Evolutionary conservation across 768 basidiomycete genomes (phyloP).

Genomic region (Galerina sulciceps): DNA sequence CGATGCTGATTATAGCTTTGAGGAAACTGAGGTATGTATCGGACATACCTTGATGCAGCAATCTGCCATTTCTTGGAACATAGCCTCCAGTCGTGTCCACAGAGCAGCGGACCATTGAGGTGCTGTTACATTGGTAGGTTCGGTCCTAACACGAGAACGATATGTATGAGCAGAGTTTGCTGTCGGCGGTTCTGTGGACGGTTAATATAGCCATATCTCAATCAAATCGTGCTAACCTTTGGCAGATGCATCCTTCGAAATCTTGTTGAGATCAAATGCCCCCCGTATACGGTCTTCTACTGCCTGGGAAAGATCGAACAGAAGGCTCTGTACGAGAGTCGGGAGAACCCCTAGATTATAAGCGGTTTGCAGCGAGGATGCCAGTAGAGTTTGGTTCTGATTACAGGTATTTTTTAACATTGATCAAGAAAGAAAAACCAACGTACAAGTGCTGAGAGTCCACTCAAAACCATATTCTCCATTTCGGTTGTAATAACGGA

Average conservation of each 20-base stretch:
- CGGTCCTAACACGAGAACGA: slow-evolving; percentile 85
- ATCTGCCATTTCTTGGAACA: slow-evolving; percentile 88
- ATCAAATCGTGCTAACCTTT: slow-evolving; percentile 58
- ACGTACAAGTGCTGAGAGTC: slow-evolving; percentile 72
- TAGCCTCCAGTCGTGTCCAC: slow-evolving; percentile 79
- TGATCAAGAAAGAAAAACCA: neutral
- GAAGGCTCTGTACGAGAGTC: slow-evolving; percentile 76
- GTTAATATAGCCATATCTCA: slow-evolving; percentile 12
- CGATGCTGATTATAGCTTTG: neutral
- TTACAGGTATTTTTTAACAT: neutral
- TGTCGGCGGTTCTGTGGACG: slow-evolving; percentile 17
- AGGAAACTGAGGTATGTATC: neutral
- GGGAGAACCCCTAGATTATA: slow-evolving; percentile 90
- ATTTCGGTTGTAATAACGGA: slow-evolving; percentile 80
- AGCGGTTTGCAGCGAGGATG: slow-evolving; percentile 94
- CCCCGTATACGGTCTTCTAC: slow-evolving; percentile 80
- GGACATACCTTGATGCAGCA: slow-evolving; percentile 82
- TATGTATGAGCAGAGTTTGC: slow-evolving; percentile 48
- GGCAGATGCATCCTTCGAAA: slow-evolving; percentile 82
- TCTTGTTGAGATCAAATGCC: slow-evolving; percentile 85
- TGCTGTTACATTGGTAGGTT: slow-evolving; percentile 87
- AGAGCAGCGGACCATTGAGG: slow-evolving; percentile 85
- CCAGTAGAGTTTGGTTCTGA: slow-evolving; percentile 89
- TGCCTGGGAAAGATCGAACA: slow-evolving; percentile 79
- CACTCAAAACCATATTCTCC: slow-evolving; percentile 87